Base-by-base conservation (phyloP, 257 asterid species). In the Ilex asprella region DNA sequence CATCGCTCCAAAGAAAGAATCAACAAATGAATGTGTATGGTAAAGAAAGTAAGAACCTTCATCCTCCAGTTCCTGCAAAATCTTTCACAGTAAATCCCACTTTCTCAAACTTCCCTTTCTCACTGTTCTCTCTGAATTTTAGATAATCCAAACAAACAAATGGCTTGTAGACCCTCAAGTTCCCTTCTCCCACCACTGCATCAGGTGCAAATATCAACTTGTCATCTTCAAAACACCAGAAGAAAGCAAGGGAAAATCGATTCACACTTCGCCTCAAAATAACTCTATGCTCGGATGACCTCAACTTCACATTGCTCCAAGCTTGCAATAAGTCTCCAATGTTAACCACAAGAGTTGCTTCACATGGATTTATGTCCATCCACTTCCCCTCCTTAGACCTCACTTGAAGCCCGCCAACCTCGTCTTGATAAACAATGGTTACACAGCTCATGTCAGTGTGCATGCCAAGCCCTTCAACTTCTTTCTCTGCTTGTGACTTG, bases 401-500 rank as follows among this genome's bases (percentile, higher is more conserved):
- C 76, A 84, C 87, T 60, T 82, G 95, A 16, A 86, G 89, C 10
- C 95, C 95, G 30, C 95, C 89, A 27, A 54, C 73, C 44, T 82
- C 82, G 29, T 86, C 92, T 74, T 86, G 92, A 58, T 73, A 73
- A 39, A 86, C 80, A 13, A 86, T 64, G 58, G 91, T 78, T 70
- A 86, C 66, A 81, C 89, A 84, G 76, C 95, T 86, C 95, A 86
- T 86, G 60, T 86, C 95, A 0, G 95, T 86, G 81, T 83, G 91
- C 95, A 76, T 86, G 47, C 95, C 88, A 0, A 86, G 84, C 31
- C 88, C 91, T 79, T 86, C 91, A 6, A 70, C 67, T 69, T 77
- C 87, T 68, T 63, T 69, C 50, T 65, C 49, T 16, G 67, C 60
- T 15, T 16, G 58, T 60, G 68, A 52, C 10, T 68, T 75, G 1